Conservation (phyloP, 2,329 filamentous ascomycete genomes). For the Apiospora kogelbergensis region DNA sequence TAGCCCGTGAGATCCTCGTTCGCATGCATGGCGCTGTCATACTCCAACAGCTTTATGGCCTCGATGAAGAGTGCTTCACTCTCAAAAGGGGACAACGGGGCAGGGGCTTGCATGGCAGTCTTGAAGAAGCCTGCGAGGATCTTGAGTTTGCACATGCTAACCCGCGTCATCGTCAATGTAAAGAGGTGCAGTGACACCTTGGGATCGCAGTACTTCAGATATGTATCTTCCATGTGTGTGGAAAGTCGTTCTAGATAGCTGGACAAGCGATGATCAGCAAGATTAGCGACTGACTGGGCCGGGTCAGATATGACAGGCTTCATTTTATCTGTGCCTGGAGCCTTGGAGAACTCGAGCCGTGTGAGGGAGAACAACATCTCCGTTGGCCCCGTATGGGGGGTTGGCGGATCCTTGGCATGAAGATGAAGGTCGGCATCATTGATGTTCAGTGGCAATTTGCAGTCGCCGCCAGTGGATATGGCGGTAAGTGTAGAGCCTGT, state of each 20-base stretch:
- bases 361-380: conserved; percentile 62
- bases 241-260: conserved; percentile 55
- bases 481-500: conserved; percentile 58
- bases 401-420: conserved; percentile 54
- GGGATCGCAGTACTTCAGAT: conserved; percentile 55
- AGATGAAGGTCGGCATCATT: conserved; percentile 61
- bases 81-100: conserved; percentile 43
- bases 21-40: conserved; percentile 56
- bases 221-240: conserved; percentile 54
- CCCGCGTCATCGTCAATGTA: conserved; percentile 56
- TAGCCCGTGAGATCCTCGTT: conserved; percentile 52
- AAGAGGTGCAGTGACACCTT: conserved; percentile 61
- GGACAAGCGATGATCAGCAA: conserved; percentile 49
- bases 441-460: conserved; percentile 58
- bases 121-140: conserved; percentile 54
- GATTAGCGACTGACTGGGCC: conserved; percentile 42
- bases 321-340: conserved; percentile 49
- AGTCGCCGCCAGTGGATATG: conserved; percentile 53
- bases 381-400: conserved; percentile 50
- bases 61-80: conserved; percentile 54
- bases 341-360: conserved; percentile 56
- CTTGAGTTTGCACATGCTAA: conserved; percentile 56
- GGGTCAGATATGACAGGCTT: conserved; percentile 28
- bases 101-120: conserved; percentile 39
- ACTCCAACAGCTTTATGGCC: conserved; percentile 58